phyloP scores from a whole-genome alignment of 1,284 basidiomycete genomes.

The Trichosporon faecale region DNA sequence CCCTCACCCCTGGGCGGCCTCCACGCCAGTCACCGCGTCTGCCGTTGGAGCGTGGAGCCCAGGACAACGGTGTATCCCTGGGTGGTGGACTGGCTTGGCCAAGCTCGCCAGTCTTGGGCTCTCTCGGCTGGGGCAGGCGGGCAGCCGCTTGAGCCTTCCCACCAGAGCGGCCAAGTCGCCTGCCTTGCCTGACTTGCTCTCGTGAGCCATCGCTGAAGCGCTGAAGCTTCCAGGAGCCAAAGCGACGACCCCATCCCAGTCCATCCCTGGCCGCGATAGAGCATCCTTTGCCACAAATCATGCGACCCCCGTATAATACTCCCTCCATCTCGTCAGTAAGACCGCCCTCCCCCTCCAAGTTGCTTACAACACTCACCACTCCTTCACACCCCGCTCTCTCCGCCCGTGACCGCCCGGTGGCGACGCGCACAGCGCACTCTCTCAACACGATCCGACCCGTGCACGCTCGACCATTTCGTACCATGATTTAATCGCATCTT shows the following conservation, averaged over 20 bases:
- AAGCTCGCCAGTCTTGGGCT: background rate
- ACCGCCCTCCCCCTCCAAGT: background rate
- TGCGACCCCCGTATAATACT: background rate
- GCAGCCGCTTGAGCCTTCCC: too few species aligned
- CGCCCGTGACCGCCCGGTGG: background rate
- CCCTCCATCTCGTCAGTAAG: background rate
- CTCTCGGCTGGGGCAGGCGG: background rate
- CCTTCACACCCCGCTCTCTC: background rate
- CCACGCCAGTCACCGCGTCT: background rate
- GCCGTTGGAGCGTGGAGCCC: background rate
- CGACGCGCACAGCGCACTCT: background rate
- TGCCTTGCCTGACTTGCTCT: background rate
- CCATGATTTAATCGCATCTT: background rate
- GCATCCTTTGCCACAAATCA: slow-evolving; percentile 1
- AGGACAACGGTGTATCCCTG: background rate
- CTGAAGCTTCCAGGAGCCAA: background rate
- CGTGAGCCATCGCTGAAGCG: background rate
- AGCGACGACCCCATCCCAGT: background rate
- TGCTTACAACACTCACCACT: slow-evolving; percentile 1
- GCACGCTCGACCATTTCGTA: background rate
- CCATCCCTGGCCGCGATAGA: background rate
- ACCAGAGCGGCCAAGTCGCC: background rate
- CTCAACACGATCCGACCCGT: background rate
- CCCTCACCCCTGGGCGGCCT: background rate
- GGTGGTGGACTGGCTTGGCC: background rate